phyloP scores from a whole-genome alignment of 306 rosid species.

The Elaeagnus macrophylla region DNA sequence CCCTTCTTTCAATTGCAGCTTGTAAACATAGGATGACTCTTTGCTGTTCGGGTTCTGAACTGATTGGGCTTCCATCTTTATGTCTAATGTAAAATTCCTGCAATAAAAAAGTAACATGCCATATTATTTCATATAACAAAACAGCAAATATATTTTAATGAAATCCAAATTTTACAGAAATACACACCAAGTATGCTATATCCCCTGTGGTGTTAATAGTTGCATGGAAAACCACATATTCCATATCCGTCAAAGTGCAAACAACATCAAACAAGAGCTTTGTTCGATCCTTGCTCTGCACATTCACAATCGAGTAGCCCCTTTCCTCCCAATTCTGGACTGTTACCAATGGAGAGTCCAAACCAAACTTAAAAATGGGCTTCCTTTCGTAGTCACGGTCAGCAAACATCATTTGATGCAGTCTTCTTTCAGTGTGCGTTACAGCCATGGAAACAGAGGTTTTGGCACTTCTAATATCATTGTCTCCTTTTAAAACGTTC shows the following conservation, averaged over 20 bases:
- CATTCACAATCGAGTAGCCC: slow-evolving; percentile 74
- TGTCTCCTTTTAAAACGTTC: slow-evolving; percentile 73
- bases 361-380: slow-evolving; percentile 39
- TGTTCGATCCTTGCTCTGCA: slow-evolving; percentile 76
- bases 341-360: slow-evolving; percentile 39
- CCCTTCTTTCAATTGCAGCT: slow-evolving; percentile 82
- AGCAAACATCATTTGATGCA: slow-evolving; percentile 88
- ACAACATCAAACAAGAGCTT: slow-evolving; percentile 78
- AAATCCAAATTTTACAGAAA: neutral
- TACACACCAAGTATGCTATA: slow-evolving; percentile 55
- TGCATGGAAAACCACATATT: slow-evolving; percentile 85
- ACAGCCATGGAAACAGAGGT: slow-evolving; percentile 59
- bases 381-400: slow-evolving; percentile 79
- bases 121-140: slow-evolving; percentile 3
- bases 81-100: slow-evolving; percentile 93
- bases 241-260: slow-evolving; percentile 91
- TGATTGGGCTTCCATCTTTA: slow-evolving; percentile 86
- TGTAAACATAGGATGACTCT: slow-evolving; percentile 79
- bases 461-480: slow-evolving; percentile 70
- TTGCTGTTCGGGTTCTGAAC: slow-evolving; percentile 85
- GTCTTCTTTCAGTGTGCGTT: slow-evolving; percentile 69
- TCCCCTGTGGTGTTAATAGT: slow-evolving; percentile 53
- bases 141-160: neutral
- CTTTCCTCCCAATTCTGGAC: slow-evolving; percentile 86
- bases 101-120: neutral